Percentiles rank a stretch among this genome's conserved stretches.
These are phyloP conservation scores for Rhodosporidiobolus odoratus DNA, from an alignment of 768 basidiomycete species.

Conservation along the genomic window DNA sequence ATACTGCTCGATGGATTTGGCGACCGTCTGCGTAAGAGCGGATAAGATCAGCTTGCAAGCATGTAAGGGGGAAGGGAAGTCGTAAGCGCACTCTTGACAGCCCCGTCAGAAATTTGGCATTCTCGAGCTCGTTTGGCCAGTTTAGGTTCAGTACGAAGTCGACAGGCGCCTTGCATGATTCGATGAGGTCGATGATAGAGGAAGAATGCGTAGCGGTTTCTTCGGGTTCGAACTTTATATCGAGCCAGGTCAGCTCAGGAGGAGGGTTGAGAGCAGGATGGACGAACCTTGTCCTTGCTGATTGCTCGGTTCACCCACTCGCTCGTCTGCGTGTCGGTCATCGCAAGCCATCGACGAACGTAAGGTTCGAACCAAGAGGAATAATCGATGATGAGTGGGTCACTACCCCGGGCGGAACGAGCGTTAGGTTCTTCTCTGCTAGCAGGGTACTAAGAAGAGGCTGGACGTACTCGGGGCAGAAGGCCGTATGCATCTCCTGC, in stretches of 20 bases:
- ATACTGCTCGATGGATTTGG: conserved; percentile 86
- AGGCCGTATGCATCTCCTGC: conserved; percentile 72
- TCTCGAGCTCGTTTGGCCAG: conserved; percentile 85
- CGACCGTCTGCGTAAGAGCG: conserved; percentile 62
- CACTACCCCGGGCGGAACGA: neutral
- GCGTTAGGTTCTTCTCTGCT: neutral
- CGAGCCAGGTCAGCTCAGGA: neutral
- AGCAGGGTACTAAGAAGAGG: neutral
- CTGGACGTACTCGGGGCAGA: conserved; percentile 64
- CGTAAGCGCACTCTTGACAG: conserved; percentile 66
- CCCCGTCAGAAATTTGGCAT: conserved; percentile 81
- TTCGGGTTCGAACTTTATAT: conserved; percentile 57
- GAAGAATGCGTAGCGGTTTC: conserved; percentile 75
- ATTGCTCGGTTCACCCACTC: conserved; percentile 87
- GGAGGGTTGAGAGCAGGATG: conserved; percentile 49
- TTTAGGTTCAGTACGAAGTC: conserved; percentile 79
- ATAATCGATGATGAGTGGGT: conserved; percentile 59
- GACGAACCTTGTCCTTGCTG: conserved; percentile 66
- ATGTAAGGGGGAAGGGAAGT: neutral
- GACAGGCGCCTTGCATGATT: conserved; percentile 84
- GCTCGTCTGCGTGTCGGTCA: conserved; percentile 79
- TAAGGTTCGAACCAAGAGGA: conserved; percentile 78
- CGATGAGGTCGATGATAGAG: conserved; percentile 95
- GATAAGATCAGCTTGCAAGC: neutral
- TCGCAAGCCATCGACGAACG: conserved; percentile 79